These are phyloP conservation scores for Tolypocladium paradoxum DNA, from an alignment of 2,329 filamentous ascomycete genomes.

Conservation along the genomic window DNA sequence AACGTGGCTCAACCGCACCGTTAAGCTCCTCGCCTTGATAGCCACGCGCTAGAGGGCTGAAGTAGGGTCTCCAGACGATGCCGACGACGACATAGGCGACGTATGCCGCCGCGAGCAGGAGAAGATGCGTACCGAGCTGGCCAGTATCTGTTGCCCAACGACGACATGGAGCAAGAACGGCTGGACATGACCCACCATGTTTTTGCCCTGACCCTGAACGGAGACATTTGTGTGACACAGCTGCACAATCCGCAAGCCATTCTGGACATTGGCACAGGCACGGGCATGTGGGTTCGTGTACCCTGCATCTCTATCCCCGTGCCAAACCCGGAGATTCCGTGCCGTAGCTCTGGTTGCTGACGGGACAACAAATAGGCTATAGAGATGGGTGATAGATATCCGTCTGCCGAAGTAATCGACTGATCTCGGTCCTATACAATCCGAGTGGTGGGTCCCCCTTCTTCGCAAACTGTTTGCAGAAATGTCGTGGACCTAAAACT, in stretches of 20 bases:
- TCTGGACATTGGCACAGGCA: constrained; percentile 14
- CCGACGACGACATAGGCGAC: background rate
- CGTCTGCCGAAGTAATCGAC: constrained; percentile 12
- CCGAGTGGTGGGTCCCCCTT: constrained; percentile 5
- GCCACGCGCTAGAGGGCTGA: too few species aligned
- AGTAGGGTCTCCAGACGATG: background rate
- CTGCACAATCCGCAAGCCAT: constrained; percentile 9
- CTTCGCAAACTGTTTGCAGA: background rate
- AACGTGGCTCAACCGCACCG: too few species aligned
- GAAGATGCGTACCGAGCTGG: constrained; percentile 20
- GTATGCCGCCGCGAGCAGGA: background rate
- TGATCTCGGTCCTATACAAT: constrained; percentile 14
- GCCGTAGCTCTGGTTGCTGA: too few species aligned
- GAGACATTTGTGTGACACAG: constrained; percentile 21
- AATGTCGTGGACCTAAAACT: too few species aligned
- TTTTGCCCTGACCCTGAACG: constrained; percentile 31
- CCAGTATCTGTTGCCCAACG: constrained; percentile 14
- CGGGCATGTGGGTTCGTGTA: constrained; percentile 8
- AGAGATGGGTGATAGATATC: constrained; percentile 20
- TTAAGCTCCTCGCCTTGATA: too few species aligned
- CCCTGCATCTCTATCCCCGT: too few species aligned
- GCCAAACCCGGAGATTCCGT: too few species aligned
- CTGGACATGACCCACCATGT: constrained; percentile 44
- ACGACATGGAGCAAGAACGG: constrained; percentile 34
- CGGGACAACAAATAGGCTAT: constrained; percentile 27